phyloP scores from a whole-genome alignment of 2,329 filamentous ascomycete species.

The Rhinocladiella similis region DNA sequence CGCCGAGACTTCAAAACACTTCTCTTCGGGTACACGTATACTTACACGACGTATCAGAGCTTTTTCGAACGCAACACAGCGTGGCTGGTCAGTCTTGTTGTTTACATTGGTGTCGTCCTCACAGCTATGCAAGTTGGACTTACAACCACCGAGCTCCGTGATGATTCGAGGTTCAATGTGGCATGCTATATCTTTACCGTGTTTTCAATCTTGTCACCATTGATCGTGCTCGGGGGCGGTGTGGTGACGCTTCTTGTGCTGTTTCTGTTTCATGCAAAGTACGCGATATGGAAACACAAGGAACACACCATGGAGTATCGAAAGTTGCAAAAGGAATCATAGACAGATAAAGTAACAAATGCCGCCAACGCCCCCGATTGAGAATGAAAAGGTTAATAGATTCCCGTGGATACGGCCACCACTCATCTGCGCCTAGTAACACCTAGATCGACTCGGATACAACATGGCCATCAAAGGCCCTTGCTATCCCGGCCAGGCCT shows the following conservation, averaged over 20 bases:
- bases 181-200: conserved; percentile 51
- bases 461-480: background rate
- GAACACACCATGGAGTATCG: background rate
- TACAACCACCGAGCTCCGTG: conserved; percentile 26
- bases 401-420: too few relatives aligned
- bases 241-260: background rate
- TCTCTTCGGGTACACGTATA: background rate
- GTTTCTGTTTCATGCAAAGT: background rate
- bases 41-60: conserved; percentile 12
- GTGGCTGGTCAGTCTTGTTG: conserved; percentile 28
- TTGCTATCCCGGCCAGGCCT: background rate
- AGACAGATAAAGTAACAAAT: background rate
- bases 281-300: background rate
- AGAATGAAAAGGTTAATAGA: too few relatives aligned
- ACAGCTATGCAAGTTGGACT: conserved; percentile 37
- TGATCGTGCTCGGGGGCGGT: background rate
- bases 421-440: too few relatives aligned
- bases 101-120: conserved; percentile 33
- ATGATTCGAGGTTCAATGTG: conserved; percentile 41
- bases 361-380: too few relatives aligned
- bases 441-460: too few relatives aligned
- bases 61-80: conserved; percentile 29
- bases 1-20: background rate
- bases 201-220: conserved; percentile 44
- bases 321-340: background rate